Conservation (phyloP, 768 basidiomycete genomes). For the Tephrocybe sp. region DNA sequence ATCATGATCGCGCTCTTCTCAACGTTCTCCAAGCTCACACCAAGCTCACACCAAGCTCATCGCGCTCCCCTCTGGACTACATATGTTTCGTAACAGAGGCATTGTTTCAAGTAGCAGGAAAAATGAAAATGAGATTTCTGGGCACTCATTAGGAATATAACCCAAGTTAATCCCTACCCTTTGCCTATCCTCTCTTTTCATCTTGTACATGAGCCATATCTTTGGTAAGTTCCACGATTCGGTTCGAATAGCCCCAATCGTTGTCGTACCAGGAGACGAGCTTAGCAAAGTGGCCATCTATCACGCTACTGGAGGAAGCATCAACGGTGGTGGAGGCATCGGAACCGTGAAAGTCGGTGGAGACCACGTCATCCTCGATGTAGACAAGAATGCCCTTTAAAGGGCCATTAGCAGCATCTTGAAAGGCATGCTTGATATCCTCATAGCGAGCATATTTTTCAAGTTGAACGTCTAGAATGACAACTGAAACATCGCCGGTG, state of each 20-base stretch:
- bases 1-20: too few species aligned
- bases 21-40: too few species aligned
- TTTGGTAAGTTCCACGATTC: too few species aligned
- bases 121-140: too few species aligned
- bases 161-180: too few species aligned
- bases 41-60: too few species aligned
- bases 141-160: too few species aligned
- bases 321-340: constrained; percentile 89
- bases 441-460: constrained; percentile 87
- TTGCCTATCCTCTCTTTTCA: too few species aligned
- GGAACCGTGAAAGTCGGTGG: constrained; percentile 88
- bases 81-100: too few species aligned
- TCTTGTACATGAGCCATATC: too few species aligned
- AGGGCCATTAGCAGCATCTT: constrained; percentile 70
- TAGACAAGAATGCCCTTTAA: constrained; percentile 81
- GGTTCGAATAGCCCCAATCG: constrained; percentile 92
- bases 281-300: constrained; percentile 95
- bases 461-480: constrained; percentile 92
- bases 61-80: too few species aligned
- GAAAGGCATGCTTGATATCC: constrained; percentile 84
- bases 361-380: constrained; percentile 93
- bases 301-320: constrained; percentile 87
- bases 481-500: constrained; percentile 94
- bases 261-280: constrained; percentile 96
- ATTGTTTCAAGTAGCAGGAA: too few species aligned